Evolutionary conservation across 2,329 filamentous ascomycete genomes (phyloP), one percentile per base, ranked within the genome.

Genomic region (Pseudogymnoascus sp.): DNA sequence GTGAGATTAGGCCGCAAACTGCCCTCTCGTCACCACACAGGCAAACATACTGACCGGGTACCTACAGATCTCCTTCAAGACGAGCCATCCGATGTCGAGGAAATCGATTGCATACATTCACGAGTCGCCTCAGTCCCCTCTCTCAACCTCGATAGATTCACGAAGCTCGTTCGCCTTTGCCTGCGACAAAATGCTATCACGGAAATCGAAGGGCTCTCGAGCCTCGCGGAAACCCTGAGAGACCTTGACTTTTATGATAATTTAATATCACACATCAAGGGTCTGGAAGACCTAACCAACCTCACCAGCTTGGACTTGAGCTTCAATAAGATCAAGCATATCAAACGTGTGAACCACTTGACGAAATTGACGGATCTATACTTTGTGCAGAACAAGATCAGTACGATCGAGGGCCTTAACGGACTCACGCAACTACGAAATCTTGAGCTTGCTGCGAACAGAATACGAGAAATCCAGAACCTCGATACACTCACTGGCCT

Each of bases 281-380:
- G 90, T 31, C 82, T 99, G 54, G 92, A 97, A 62, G 80, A 85
- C 54, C 84, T 97, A 64, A 85, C 82, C 11, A 82, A 89, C 66
- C 83, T 99, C 62, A 91, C 84, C 5, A 88, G 80, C 64, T 84
- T 99, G 63, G 95, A 99, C 74, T 81, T 99, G 61, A 96, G 90
- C 75, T 99, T 97, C 84, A 99, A 99, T 81, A 97, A 97, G 80
- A 93, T 99, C 79, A 97, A 96, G 75, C 93, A 97, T 77, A 96
- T 99, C 79, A 96, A 96, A 77, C 86, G 93, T 71, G 79, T 97
- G 68, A 83, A 83, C 64, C 89, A 93, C 71, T 79, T 99, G 65
- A 87, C 79, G 21, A 83, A 91, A 62, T 82, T 97, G 64, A 88
- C 83, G 66, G 91, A 97, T 69, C 75, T 99, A 2, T 99, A 89